A percentile compares a stretch with the other conserved stretches of the same genome.
phyloP scores from a whole-genome alignment of 495 filamentous ascomycete species.

The Podospora comata region DNA sequence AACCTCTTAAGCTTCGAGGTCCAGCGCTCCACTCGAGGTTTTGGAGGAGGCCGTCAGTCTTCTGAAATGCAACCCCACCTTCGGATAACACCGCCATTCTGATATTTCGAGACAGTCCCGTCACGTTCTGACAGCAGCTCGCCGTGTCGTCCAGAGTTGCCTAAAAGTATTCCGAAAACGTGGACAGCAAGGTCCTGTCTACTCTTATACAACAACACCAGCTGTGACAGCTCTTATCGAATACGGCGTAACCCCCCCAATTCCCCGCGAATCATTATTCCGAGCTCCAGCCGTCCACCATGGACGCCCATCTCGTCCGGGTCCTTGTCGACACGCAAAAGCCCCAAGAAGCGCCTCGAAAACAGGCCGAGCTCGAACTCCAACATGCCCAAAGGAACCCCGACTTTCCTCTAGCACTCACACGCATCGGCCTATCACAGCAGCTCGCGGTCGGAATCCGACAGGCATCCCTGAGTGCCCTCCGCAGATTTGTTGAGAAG shows the following conservation, averaged over 20 bases:
- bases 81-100: neutral
- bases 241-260: neutral
- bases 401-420: slow-evolving; percentile 72
- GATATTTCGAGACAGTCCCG: neutral
- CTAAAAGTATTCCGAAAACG: neutral
- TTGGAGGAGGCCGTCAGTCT: neutral
- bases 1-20: neutral
- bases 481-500: slow-evolving; percentile 75
- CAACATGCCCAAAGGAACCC: slow-evolving; percentile 58
- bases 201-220: neutral
- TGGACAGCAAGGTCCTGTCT: neutral
- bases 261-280: neutral
- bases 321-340: slow-evolving; percentile 79
- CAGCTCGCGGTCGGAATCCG: slow-evolving; percentile 66
- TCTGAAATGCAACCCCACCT: neutral
- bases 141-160: neutral
- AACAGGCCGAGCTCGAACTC: slow-evolving; percentile 75
- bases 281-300: slow-evolving; percentile 27
- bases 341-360: slow-evolving; percentile 63
- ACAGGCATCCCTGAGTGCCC: slow-evolving; percentile 74
- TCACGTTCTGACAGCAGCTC: neutral
- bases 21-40: slow-evolving; percentile 1
- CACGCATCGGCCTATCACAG: slow-evolving; percentile 71
- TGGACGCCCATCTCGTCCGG: slow-evolving; percentile 82
- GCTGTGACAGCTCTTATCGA: neutral